Evolutionary conservation across 192 early-diverging fungal species (phyloP), one percentile per base, ranked within the genome.

Genomic region (Gigaspora rosea): DNA sequence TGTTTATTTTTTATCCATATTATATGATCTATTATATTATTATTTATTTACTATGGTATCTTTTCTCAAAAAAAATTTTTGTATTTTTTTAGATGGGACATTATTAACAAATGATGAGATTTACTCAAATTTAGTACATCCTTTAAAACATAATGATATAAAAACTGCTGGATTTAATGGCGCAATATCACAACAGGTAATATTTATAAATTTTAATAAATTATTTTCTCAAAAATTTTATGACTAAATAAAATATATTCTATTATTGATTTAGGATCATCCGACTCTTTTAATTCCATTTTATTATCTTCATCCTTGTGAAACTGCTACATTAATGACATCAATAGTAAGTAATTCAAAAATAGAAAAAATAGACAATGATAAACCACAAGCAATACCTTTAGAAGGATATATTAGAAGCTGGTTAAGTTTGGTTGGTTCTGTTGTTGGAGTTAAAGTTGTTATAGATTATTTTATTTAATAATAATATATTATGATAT

Each of bases 241-340:
- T 16, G 16, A 15, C 48, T 20, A 22, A 47, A 6, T 47, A 66
- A 8, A 63, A 35, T 15, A 33, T 32, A 22, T 27, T 33, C 15
- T 35, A 33, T 27, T 27, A 18, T 47, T 64, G 46, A 27, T 58
- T 41, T 71, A 86, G 79, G 90, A 91, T 36, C 90, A 91, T 71
- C 90, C 90, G 1, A 51, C 85, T 12, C 64, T 90, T 1, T 79
- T 80, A 11, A 57, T 82, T 0, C 90, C 90, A 0, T 90, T 85
- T 64, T 90, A 80, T 74, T 89, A 83, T 72, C 76, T 91, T 64
- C 90, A 91, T 76, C 90, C 90, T 12, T 91, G 90, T 75, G 83
- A 90, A 33, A 91, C 90, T 18, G 75, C 84, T n/a, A 36, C 76
- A 4, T 41, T 91, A 36, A 82, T 91, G 83, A 78, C 73, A 61